Percentiles rank a stretch among this genome's conserved stretches.
phyloP scores from a whole-genome alignment of 2,329 filamentous ascomycete genomes.

The Aureobasidium lini region DNA sequence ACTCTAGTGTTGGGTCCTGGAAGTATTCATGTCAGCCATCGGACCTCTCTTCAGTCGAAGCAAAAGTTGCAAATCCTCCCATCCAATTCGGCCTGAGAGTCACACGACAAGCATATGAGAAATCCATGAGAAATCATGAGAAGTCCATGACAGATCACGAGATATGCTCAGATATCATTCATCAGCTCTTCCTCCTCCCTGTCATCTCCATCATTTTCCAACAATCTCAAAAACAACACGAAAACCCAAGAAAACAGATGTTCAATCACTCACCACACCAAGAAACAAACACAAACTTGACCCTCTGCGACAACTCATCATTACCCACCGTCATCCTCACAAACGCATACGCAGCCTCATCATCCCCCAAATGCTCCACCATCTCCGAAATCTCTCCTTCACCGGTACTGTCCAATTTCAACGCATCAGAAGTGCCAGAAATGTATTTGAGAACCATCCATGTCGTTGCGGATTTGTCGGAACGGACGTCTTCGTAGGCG shows the following conservation, averaged over 20 bases:
- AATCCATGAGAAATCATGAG: too few relatives aligned
- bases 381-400: neutral
- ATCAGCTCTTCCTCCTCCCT: too few relatives aligned
- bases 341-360: slow-evolving; percentile 11
- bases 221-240: neutral
- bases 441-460: slow-evolving; percentile 13
- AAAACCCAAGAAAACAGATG: neutral
- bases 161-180: too few relatives aligned
- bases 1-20: slow-evolving; percentile 8
- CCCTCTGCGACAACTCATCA: neutral
- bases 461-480: slow-evolving; percentile 9
- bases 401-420: slow-evolving; percentile 8
- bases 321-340: slow-evolving; percentile 7
- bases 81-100: neutral
- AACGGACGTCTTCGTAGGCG: slow-evolving; percentile 8
- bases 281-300: slow-evolving; percentile 11
- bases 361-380: neutral
- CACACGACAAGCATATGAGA: too few relatives aligned
- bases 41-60: too few relatives aligned
- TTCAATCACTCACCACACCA: slow-evolving; percentile 1
- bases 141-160: too few relatives aligned
- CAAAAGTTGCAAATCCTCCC: too few relatives aligned
- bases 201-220: too few relatives aligned
- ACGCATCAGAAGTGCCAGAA: slow-evolving; percentile 4
- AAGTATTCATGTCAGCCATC: neutral